A percentile compares a stretch with the other conserved stretches of the same genome.
phyloP scores from a whole-genome alignment of 1,139 yeast species.

The Hanseniaspora sp. region DNA sequence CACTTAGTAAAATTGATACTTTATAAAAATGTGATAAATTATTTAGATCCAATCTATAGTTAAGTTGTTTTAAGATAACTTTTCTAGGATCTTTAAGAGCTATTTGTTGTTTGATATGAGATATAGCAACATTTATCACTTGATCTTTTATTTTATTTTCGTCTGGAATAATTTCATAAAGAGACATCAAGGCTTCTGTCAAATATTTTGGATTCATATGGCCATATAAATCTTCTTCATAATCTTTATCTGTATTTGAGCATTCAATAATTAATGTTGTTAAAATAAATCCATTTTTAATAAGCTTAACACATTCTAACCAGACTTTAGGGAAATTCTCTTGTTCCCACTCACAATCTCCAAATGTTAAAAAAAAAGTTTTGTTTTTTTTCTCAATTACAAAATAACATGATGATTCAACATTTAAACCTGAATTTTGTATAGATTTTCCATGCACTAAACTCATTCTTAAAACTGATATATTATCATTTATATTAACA shows the following conservation, averaged over 20 bases:
- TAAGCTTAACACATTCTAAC: constrained; percentile 38
- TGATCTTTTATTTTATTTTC: constrained; percentile 18
- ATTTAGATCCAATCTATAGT: constrained; percentile 23
- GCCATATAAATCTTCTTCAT: constrained; percentile 44
- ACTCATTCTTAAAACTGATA: constrained; percentile 25
- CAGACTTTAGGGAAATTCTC: constrained; percentile 48
- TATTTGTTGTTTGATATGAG: constrained; percentile 60
- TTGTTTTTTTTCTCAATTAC: constrained; percentile 32
- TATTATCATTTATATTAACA: constrained; percentile 24
- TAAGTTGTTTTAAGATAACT: constrained; percentile 39
- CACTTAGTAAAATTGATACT: constrained; percentile 26
- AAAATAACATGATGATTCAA: constrained; percentile 43
- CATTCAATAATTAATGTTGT: constrained; percentile 64
- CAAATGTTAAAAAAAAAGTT: constrained; percentile 50
- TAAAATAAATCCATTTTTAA: constrained; percentile 35
- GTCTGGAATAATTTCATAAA: constrained; percentile 21
- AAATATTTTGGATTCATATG: constrained; percentile 63
- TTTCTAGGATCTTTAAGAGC: constrained; percentile 43
- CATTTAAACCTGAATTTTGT: constrained; percentile 19
- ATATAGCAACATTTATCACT: constrained; percentile 44
- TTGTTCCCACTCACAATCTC: constrained; percentile 68
- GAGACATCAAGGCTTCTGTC: constrained; percentile 43
- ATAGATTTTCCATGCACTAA: constrained; percentile 32
- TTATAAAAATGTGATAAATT: constrained; percentile 18
- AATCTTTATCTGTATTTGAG: constrained; percentile 40